phyloP scores from a whole-genome alignment of 345 rosid genomes.

The Bruguiera gymnorhiza region DNA sequence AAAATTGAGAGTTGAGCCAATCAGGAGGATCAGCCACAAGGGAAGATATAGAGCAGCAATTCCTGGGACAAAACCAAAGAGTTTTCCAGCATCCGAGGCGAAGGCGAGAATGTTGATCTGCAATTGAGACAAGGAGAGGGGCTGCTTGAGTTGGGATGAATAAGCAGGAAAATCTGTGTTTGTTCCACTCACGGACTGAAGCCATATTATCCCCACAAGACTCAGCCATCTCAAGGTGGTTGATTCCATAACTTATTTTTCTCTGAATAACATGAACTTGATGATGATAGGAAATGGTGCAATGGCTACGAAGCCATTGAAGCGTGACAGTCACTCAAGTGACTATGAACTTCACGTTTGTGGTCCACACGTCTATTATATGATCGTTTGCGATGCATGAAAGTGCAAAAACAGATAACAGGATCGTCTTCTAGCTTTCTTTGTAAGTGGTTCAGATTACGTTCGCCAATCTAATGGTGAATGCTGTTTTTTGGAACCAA shows the following conservation, averaged over 20 bases:
- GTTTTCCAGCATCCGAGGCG: conserved; percentile 88
- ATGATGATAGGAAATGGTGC: not conserved
- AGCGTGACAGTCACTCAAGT: too few relatives aligned
- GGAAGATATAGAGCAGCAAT: conserved; percentile 68
- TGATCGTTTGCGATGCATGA: too few relatives aligned
- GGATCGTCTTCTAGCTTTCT: too few relatives aligned
- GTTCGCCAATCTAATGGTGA: too few relatives aligned
- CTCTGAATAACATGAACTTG: not conserved
- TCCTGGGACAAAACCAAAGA: conserved; percentile 81
- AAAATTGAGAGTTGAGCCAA: conserved; percentile 60
- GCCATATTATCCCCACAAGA: conserved; percentile 72
- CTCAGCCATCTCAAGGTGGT: conserved; percentile 58
- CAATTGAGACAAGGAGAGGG: conserved; percentile 68
- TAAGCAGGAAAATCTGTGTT: conserved; percentile 84
- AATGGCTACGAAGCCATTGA: too few relatives aligned
- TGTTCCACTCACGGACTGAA: conserved; percentile 74
- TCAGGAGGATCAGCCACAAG: conserved; percentile 63
- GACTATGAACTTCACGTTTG: too few relatives aligned
- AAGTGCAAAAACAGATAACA: too few relatives aligned
- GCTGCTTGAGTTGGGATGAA: conserved; percentile 72
- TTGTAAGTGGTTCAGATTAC: too few relatives aligned
- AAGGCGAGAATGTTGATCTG: conserved; percentile 81
- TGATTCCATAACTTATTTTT: conserved; percentile 31
- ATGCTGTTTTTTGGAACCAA: too few relatives aligned
- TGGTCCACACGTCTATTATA: too few relatives aligned